Conservation (phyloP, 2,329 filamentous ascomycete species). For the Arthrobotrys sphaeroides region DNA sequence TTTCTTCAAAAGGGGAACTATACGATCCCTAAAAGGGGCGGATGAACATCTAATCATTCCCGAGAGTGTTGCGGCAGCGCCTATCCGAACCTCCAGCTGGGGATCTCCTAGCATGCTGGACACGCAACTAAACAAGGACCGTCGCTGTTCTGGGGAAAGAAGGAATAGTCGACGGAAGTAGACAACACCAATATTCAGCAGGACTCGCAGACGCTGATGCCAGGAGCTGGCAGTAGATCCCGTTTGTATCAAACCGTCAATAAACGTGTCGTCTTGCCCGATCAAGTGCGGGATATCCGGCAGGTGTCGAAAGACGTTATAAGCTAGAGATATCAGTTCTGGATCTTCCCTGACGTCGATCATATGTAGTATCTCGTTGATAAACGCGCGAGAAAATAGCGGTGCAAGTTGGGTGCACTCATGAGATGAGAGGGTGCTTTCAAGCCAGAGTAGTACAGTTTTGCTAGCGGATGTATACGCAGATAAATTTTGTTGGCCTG, state of each 20-base stretch:
- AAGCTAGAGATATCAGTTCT: slow-evolving; percentile 91
- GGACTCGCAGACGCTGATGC: slow-evolving; percentile 92
- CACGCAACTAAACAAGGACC: slow-evolving; percentile 88
- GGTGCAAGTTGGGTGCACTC: slow-evolving; percentile 90
- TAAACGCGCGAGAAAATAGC: slow-evolving; percentile 90
- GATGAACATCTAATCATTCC: slow-evolving; percentile 99
- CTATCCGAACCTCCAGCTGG: slow-evolving; percentile 92
- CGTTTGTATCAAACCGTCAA: slow-evolving; percentile 84
- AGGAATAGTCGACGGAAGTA: slow-evolving; percentile 97
- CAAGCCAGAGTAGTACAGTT: slow-evolving; percentile 93
- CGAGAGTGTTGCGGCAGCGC: slow-evolving; percentile 89
- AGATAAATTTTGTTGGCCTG: slow-evolving; percentile 87
- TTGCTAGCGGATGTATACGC: slow-evolving; percentile 96
- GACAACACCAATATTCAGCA: slow-evolving; percentile 98
- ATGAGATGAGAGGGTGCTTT: slow-evolving; percentile 86
- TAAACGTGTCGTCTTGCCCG: slow-evolving; percentile 85
- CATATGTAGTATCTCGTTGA: slow-evolving; percentile 95
- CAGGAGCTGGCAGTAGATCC: slow-evolving; percentile 84
- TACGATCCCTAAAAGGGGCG: slow-evolving; percentile 76
- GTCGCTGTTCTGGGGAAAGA: slow-evolving; percentile 76
- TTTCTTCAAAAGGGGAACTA: slow-evolving; percentile 77
- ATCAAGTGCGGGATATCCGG: slow-evolving; percentile 92
- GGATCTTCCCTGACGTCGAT: slow-evolving; percentile 99
- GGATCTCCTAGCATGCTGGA: slow-evolving; percentile 91
- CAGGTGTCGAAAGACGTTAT: slow-evolving; percentile 94